Percentiles rank a stretch among this genome's conserved stretches.
These are phyloP conservation scores for Apiosordaria backusii DNA, from an alignment of 495 filamentous ascomycete species.

Conservation along the genomic window DNA sequence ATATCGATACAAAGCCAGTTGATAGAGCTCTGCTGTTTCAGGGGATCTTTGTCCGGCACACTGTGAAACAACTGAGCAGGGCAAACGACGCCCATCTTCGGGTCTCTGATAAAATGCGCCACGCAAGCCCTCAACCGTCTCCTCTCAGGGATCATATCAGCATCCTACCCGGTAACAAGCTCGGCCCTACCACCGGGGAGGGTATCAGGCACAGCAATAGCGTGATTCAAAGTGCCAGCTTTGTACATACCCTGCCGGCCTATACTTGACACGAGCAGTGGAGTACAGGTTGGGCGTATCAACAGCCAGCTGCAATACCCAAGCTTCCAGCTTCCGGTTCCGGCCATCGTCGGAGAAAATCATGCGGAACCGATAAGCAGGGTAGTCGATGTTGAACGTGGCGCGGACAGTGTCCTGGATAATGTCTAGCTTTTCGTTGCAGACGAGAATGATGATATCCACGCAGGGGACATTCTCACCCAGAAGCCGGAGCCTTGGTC, in stretches of 20 bases:
- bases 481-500: slow-evolving; percentile 41
- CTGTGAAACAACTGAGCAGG: slow-evolving; percentile 57
- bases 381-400: slow-evolving; percentile 49
- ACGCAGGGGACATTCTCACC: slow-evolving; percentile 46
- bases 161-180: slow-evolving; percentile 52
- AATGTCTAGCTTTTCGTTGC: slow-evolving; percentile 50
- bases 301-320: slow-evolving; percentile 25
- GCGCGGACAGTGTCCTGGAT: slow-evolving; percentile 53
- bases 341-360: slow-evolving; percentile 52
- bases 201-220: slow-evolving; percentile 35
- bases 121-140: slow-evolving; percentile 51
- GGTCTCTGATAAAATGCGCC: slow-evolving; percentile 47
- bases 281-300: slow-evolving; percentile 42
- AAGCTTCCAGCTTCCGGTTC: slow-evolving; percentile 35
- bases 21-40: slow-evolving; percentile 33
- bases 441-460: slow-evolving; percentile 52
- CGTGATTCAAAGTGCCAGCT: slow-evolving; percentile 53
- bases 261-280: slow-evolving; percentile 44
- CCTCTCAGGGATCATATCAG: slow-evolving; percentile 55
- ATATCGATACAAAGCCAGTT: slow-evolving; percentile 35
- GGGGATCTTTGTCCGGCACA: slow-evolving; percentile 47
- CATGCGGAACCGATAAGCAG: slow-evolving; percentile 45
- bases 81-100: slow-evolving; percentile 48
- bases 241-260: slow-evolving; percentile 53
- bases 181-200: slow-evolving; percentile 43